Evolutionary conservation across 495 filamentous ascomycete species (phyloP), one percentile per base, ranked within the genome.

Genomic region (Darksidea phi): DNA sequence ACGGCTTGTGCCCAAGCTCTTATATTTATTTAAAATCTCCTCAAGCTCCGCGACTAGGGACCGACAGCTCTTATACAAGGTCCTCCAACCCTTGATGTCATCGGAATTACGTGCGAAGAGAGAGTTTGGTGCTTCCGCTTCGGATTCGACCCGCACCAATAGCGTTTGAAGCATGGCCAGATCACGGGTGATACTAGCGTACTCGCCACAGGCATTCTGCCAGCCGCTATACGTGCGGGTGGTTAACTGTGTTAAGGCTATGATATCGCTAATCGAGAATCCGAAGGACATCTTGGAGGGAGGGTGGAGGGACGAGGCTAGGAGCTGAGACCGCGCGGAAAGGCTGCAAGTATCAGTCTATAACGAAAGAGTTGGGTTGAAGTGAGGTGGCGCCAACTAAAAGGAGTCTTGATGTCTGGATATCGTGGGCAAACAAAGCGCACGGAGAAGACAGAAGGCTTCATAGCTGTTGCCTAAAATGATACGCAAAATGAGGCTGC

Each of bases 201-300:
- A 48, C 21, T 57, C 20, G 36, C 54, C 42, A 37, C 54, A 57
- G 23, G 54, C 54, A 26, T 57, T 48, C 21, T 48, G 51, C 54
- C 54, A 57, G 37, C 37, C 37, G 15, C 49, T n/a, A 37, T 57
- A 57, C 2, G 24, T 28, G 23, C 32, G 18, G 13, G 18, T 48
- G 6, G 37, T 49, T 18, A 48, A 17, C 42, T 57, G 36, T 21
- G 42, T 45, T 2, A 57, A 4, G 4, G 42, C n/a, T 24, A 47
- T 17, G 15, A 57, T 57, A 37, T 48, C 54, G 23, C 23, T 20
- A 17, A 48, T 10, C 10, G 24, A 57, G 54, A 57, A 57, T 26
- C 54, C 37, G 37, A 57, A 57, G 20, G 50, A 54, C 50, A 54
- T 54, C n/a, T 34, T n/a, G 26, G 34, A 54, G 21, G n/a, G 50